These are phyloP conservation scores for Silene uniflora DNA, from an alignment of 148 eudicot genomes.

Conservation along the genomic window DNA sequence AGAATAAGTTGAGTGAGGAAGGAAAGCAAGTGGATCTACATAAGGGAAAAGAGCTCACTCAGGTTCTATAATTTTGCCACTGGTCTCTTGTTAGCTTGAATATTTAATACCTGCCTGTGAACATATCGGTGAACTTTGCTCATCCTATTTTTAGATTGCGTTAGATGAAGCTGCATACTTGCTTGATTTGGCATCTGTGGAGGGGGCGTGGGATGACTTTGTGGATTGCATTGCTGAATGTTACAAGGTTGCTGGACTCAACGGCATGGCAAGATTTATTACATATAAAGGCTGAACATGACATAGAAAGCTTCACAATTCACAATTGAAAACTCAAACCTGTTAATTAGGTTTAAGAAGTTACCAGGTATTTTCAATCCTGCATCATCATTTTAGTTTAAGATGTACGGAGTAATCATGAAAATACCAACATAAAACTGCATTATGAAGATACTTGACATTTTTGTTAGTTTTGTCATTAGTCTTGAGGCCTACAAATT, in stretches of 20 bases:
- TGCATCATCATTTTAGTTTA: constrained; percentile 7
- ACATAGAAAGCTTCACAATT: not conserved
- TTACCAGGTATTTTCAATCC: constrained; percentile 13
- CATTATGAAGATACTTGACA: constrained; percentile 4
- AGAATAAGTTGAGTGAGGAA: constrained; percentile 79
- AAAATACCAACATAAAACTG: not conserved
- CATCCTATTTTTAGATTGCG: constrained; percentile 51
- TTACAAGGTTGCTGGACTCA: constrained; percentile 69
- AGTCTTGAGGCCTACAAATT: not conserved
- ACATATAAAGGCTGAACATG: constrained; percentile 47
- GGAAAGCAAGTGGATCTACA: constrained; percentile 69
- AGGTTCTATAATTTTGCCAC: constrained; percentile 40
- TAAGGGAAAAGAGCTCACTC: constrained; percentile 85
- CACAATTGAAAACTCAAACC: not conserved
- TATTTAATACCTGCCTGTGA: constrained; percentile 9
- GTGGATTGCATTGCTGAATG: constrained; percentile 65
- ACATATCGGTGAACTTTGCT: not conserved
- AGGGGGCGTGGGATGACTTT: constrained; percentile 79
- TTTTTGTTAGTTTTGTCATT: not conserved
- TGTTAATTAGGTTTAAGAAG: not conserved
- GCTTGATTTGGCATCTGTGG: constrained; percentile 87
- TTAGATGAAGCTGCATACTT: constrained; percentile 94
- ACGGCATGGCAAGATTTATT: constrained; percentile 69
- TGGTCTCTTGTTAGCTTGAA: not conserved
- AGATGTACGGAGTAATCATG: constrained; percentile 6